These are phyloP conservation scores for Neocatenulostroma microsporum DNA, from an alignment of 2,329 filamentous ascomycete genomes.

Conservation along the genomic window DNA sequence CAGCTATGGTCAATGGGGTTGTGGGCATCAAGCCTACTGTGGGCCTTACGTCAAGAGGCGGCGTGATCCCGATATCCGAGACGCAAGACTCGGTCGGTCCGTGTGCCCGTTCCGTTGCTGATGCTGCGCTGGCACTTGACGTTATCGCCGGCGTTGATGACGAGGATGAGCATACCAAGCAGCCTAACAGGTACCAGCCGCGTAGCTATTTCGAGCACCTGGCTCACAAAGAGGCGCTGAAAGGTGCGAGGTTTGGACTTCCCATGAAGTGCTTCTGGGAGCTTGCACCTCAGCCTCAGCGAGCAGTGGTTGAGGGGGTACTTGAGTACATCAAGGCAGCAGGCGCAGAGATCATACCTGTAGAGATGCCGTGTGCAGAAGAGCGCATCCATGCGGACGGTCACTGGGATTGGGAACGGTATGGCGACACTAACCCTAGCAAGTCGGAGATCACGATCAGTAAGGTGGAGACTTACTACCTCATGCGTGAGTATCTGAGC, in stretches of 20 bases:
- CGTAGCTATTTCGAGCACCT: slow-evolving; percentile 54
- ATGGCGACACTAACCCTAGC: slow-evolving; percentile 54
- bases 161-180: too few relatives aligned
- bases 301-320: slow-evolving; percentile 41
- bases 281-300: slow-evolving; percentile 50
- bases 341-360: slow-evolving; percentile 61
- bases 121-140: slow-evolving; percentile 59
- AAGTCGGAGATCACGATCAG: slow-evolving; percentile 67
- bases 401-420: slow-evolving; percentile 63
- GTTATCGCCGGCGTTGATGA: slow-evolving; percentile 62
- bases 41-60: slow-evolving; percentile 56
- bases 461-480: slow-evolving; percentile 63
- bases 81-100: slow-evolving; percentile 63
- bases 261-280: slow-evolving; percentile 67
- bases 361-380: slow-evolving; percentile 57
- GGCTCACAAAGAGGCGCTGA: slow-evolving; percentile 46
- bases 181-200: too few relatives aligned
- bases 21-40: slow-evolving; percentile 72
- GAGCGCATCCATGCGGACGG: slow-evolving; percentile 56
- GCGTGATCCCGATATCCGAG: slow-evolving; percentile 54
- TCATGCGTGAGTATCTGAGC: slow-evolving; percentile 56
- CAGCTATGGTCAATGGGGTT: slow-evolving; percentile 59
- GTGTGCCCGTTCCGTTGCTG: slow-evolving; percentile 60
- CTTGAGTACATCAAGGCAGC: slow-evolving; percentile 49
- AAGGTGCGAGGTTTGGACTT: slow-evolving; percentile 59